A percentile compares a stretch with the other conserved stretches of the same genome.
phyloP scores from a whole-genome alignment of 2,329 filamentous ascomycete species.

The Daldinia sp. region DNA sequence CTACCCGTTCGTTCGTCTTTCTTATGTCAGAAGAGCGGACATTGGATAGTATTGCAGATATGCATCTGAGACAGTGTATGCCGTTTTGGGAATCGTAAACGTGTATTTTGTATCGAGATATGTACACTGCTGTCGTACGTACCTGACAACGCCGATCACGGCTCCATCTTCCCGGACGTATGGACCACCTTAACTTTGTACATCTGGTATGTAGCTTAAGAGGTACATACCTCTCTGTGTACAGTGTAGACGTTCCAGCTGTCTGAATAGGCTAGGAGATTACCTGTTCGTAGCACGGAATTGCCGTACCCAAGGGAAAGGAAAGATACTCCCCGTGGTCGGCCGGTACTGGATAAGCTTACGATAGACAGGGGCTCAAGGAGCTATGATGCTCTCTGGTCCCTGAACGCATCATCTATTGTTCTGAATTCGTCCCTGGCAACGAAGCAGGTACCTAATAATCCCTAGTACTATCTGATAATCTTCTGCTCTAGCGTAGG shows the following conservation, averaged over 20 bases:
- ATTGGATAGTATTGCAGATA: slow-evolving; percentile 26
- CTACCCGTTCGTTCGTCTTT: slow-evolving; percentile 20
- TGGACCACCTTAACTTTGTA: slow-evolving; percentile 9
- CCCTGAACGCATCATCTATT: slow-evolving; percentile 1
- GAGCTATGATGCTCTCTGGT: slow-evolving; percentile 7
- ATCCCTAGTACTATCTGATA: slow-evolving; percentile 25
- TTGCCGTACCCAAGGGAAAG: slow-evolving; percentile 24
- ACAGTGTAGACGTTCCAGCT: slow-evolving; percentile 5
- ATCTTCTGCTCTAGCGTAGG: slow-evolving; percentile 8
- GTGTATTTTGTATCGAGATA: neutral
- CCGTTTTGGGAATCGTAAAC: slow-evolving; percentile 8
- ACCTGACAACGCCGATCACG: slow-evolving; percentile 26
- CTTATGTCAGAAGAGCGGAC: slow-evolving; percentile 43
- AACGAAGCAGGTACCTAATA: slow-evolving; percentile 6
- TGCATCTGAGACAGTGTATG: slow-evolving; percentile 11
- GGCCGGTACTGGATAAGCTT: slow-evolving; percentile 26
- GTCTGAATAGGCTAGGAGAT: slow-evolving; percentile 36
- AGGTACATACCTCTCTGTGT: neutral
- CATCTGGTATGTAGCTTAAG: neutral
- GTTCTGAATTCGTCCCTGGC: slow-evolving; percentile 1
- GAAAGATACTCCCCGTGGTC: slow-evolving; percentile 13
- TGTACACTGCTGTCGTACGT: neutral
- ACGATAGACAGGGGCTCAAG: slow-evolving; percentile 11
- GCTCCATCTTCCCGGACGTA: slow-evolving; percentile 22
- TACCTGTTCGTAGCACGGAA: slow-evolving; percentile 22